Conservation (phyloP, 2,329 filamentous ascomycete genomes). For the Alternaria sp. region DNA sequence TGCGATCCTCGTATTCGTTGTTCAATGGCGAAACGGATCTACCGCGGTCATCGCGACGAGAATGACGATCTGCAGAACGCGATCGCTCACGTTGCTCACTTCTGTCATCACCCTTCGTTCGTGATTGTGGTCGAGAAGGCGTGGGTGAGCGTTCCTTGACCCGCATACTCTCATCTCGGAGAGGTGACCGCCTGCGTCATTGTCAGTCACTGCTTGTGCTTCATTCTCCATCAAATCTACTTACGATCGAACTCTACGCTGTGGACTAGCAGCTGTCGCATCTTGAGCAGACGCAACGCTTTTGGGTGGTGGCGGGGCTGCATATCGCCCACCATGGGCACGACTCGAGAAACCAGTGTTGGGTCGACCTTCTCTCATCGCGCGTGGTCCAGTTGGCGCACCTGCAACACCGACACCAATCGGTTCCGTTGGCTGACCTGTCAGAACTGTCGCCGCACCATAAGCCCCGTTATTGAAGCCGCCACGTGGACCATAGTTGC, state of each 20-base stretch:
- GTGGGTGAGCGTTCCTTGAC: constrained; percentile 49
- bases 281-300: constrained; percentile 30
- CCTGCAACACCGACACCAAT: constrained; percentile 66
- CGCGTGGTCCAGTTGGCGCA: constrained; percentile 91
- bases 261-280: constrained; percentile 29
- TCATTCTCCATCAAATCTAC: constrained; percentile 9
- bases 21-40: constrained; percentile 58
- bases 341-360: constrained; percentile 77
- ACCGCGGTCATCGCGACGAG: constrained; percentile 55
- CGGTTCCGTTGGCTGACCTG: constrained; percentile 42
- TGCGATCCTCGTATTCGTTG: constrained; percentile 43
- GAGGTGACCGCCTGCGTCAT: constrained; percentile 37
- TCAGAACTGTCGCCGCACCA: constrained; percentile 47
- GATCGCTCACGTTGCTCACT: constrained; percentile 28
- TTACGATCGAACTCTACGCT: constrained; percentile 40
- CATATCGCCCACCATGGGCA: constrained; percentile 48
- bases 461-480: constrained; percentile 49
- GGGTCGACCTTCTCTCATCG: constrained; percentile 87
- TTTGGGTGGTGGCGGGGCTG: constrained; percentile 23
- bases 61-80: constrained; percentile 51
- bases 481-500: constrained; percentile 54
- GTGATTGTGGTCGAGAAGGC: constrained; percentile 50
- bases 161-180: constrained; percentile 42
- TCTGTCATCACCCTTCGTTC: constrained; percentile 32
- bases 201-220: constrained; percentile 7